Evolutionary conservation across 208 protist species (phyloP).

Genomic region (Trypanosoma melophagium): DNA sequence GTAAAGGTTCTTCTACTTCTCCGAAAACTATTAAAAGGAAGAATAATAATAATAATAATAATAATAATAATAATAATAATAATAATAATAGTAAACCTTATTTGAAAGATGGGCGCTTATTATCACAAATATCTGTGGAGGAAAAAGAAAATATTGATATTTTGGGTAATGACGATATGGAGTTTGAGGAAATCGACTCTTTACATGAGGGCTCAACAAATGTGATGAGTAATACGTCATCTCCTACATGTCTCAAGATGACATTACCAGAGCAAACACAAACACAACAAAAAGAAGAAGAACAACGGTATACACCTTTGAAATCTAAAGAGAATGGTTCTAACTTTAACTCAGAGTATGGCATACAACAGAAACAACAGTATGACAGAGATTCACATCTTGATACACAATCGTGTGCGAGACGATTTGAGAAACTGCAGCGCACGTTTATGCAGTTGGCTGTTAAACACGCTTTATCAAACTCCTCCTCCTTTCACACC

Average conservation of each 20-base stretch:
- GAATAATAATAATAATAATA: background rate
- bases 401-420: background rate
- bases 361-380: background rate
- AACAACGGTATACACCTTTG: too few relatives aligned
- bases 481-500: background rate
- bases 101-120: too few relatives aligned
- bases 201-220: background rate
- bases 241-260: background rate
- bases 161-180: background rate
- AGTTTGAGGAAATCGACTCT: conserved; percentile 4
- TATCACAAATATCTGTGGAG: background rate
- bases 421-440: conserved; percentile 21
- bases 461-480: background rate
- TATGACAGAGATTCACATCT: background rate
- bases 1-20: background rate
- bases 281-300: background rate
- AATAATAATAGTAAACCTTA: background rate
- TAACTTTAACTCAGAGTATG: background rate
- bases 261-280: background rate
- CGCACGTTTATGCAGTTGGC: conserved; percentile 4
- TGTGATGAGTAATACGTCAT: background rate
- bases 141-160: too few relatives aligned
- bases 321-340: background rate
- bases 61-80: background rate
- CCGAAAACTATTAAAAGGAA: background rate